These are phyloP conservation scores for Rhizophora apiculata DNA, from an alignment of 345 rosid species.

Conservation along the genomic window DNA sequence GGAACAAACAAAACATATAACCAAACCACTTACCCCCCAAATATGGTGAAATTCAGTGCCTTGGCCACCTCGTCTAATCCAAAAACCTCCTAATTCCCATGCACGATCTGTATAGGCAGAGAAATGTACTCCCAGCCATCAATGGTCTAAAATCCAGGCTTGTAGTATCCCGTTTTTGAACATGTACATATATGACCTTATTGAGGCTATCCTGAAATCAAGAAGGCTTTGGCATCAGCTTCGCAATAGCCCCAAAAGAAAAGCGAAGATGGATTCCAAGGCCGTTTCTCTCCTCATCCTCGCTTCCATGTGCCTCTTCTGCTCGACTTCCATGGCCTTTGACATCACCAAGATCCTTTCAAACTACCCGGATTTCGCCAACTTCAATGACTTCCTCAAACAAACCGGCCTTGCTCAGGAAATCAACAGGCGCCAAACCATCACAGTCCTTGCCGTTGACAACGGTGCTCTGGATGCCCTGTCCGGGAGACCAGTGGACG, in stretches of 20 bases:
- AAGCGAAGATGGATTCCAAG: constrained; percentile 17
- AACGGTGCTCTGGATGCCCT: constrained; percentile 12
- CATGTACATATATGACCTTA: not conserved
- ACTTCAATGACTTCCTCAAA: constrained; percentile 19
- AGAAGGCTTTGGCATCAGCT: not conserved
- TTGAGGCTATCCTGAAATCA: too few relatives aligned
- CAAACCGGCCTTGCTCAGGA: constrained; percentile 22
- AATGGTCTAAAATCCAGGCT: not conserved
- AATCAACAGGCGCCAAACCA: constrained; percentile 23
- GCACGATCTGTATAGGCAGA: not conserved
- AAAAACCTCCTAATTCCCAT: too few relatives aligned
- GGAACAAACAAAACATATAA: too few relatives aligned
- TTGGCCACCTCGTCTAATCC: too few relatives aligned
- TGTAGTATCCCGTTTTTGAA: not conserved
- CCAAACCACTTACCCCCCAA: too few relatives aligned
- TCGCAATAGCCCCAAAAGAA: not conserved
- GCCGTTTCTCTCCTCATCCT: constrained; percentile 9
- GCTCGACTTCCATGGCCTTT: constrained; percentile 18
- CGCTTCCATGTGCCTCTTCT: not conserved
- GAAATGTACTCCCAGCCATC: constrained; percentile 3
- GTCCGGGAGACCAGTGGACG: constrained; percentile 17
- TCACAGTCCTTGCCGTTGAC: constrained; percentile 31
- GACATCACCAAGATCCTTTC: constrained; percentile 27
- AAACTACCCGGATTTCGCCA: constrained; percentile 4
- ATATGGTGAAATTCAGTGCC: too few relatives aligned